Conservation (phyloP, 352 stramenopile species). For the Phytophthora pluvialis region DNA sequence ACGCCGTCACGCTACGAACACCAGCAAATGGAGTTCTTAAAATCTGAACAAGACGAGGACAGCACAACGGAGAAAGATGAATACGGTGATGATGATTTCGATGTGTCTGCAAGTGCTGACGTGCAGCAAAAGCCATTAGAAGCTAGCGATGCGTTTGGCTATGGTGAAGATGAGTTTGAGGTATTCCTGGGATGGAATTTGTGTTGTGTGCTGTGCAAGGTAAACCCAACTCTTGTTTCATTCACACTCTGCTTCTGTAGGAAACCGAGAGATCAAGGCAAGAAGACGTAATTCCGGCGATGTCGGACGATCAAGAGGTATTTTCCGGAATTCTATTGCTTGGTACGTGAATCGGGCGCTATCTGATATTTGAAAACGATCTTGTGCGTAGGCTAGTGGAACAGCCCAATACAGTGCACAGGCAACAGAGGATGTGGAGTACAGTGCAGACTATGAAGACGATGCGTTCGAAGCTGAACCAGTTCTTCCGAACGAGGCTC, state of each 20-base stretch:
- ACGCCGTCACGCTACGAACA: conserved; percentile 51
- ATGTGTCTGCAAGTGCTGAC: conserved; percentile 24
- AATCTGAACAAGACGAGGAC: conserved; percentile 30
- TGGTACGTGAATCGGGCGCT: background rate
- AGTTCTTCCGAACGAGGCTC: background rate
- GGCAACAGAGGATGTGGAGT: conserved; percentile 7
- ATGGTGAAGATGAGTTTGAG: conserved; percentile 84
- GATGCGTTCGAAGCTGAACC: conserved; percentile 49
- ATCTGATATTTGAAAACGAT: background rate
- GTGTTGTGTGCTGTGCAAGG: background rate
- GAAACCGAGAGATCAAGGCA: conserved; percentile 21
- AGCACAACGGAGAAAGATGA: conserved; percentile 41
- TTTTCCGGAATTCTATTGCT: background rate
- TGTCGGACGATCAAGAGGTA: conserved; percentile 13
- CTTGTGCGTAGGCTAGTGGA: background rate
- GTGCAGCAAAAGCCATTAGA: conserved; percentile 10
- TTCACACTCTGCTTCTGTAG: conserved; percentile 7
- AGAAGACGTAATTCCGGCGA: background rate
- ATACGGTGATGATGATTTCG: conserved; percentile 70
- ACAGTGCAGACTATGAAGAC: conserved; percentile 45
- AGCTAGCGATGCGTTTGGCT: conserved; percentile 58
- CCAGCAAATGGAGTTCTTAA: conserved; percentile 28
- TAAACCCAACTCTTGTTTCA: background rate
- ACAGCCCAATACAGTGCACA: conserved; percentile 1
- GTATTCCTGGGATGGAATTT: conserved; percentile 17